Percentiles rank a stretch among this genome's conserved stretches.
These are phyloP conservation scores for Neonectria faginata DNA, from an alignment of 2,329 filamentous ascomycete genomes.

Conservation along the genomic window DNA sequence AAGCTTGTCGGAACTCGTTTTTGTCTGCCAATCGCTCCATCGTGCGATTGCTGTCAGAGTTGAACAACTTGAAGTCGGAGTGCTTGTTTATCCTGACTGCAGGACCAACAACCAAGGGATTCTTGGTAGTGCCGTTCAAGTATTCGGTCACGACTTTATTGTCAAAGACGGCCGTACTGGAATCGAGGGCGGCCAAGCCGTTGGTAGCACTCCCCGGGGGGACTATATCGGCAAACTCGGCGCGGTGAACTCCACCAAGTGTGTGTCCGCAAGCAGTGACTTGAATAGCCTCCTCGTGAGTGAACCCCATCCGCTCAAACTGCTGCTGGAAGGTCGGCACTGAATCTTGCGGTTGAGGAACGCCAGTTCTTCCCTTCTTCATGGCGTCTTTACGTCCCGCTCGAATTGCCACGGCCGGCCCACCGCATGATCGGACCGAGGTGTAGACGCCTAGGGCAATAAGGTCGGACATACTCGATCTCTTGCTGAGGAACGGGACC, in stretches of 20 bases:
- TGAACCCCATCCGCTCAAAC: constrained; percentile 70
- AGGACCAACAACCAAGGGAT: constrained; percentile 66
- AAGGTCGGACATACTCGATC: constrained; percentile 66
- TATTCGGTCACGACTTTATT: constrained; percentile 69
- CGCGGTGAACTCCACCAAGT: constrained; percentile 68
- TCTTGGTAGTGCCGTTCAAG: constrained; percentile 62
- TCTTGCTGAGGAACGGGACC: constrained; percentile 63
- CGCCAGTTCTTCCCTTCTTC: constrained; percentile 58
- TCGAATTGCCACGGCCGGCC: constrained; percentile 64
- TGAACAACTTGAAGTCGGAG: constrained; percentile 68
- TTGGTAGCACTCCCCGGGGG: constrained; percentile 56
- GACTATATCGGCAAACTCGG: constrained; percentile 66
- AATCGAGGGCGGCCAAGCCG: constrained; percentile 61
- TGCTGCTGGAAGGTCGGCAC: constrained; percentile 64
- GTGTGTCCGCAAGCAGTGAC: constrained; percentile 71
- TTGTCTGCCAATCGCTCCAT: constrained; percentile 60
- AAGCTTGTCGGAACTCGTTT: constrained; percentile 59
- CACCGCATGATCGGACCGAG: constrained; percentile 69
- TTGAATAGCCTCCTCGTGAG: constrained; percentile 67
- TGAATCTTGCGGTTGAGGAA: constrained; percentile 69
- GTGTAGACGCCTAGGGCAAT: constrained; percentile 69
- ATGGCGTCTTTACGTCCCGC: constrained; percentile 67
- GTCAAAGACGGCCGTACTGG: constrained; percentile 63
- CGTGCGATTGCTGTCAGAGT: constrained; percentile 66
- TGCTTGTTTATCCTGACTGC: constrained; percentile 59